phyloP scores from a whole-genome alignment of 225 moss, liverwort and hornwort species.

The Polytrichum formosum region DNA sequence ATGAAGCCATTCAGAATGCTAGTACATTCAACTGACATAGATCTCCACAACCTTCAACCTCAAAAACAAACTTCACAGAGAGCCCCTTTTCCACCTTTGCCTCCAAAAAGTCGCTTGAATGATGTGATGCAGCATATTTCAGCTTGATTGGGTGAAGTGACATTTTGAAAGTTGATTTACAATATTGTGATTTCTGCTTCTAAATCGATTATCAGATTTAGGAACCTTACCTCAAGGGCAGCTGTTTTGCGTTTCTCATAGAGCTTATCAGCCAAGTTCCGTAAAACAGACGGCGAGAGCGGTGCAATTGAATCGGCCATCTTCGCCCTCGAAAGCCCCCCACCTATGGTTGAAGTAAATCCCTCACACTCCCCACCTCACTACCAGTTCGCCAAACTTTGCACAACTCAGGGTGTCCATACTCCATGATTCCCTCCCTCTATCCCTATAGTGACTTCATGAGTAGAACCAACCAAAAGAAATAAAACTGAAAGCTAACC shows the following conservation, averaged over 20 bases:
- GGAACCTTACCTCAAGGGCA: constrained; percentile 62
- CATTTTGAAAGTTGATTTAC: too few relatives aligned
- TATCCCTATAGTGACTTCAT: background rate
- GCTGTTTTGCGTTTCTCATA: constrained; percentile 95
- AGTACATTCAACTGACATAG: background rate
- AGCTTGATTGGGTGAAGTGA: too few relatives aligned
- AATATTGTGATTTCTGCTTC: too few relatives aligned
- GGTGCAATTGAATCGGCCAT: constrained; percentile 69
- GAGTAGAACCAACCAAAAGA: background rate
- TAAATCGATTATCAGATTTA: too few relatives aligned
- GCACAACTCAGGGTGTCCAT: constrained; percentile 5
- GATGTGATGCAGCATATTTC: too few relatives aligned
- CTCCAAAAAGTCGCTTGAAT: too few relatives aligned
- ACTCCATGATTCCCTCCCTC: constrained; percentile 17
- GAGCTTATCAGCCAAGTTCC: constrained; percentile 80
- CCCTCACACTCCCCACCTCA: constrained; percentile 17
- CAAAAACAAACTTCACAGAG: background rate
- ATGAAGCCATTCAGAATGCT: background rate
- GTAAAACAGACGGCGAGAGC: constrained; percentile 62
- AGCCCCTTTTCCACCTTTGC: background rate
- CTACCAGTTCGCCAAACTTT: constrained; percentile 6
- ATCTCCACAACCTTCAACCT: background rate
- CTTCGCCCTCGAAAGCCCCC: constrained; percentile 18
- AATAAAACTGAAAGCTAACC: constrained; percentile 12
- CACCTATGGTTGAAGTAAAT: constrained; percentile 15